These are phyloP conservation scores for Fallopia convolvulus DNA, from an alignment of 148 eudicot genomes.

Conservation along the genomic window DNA sequence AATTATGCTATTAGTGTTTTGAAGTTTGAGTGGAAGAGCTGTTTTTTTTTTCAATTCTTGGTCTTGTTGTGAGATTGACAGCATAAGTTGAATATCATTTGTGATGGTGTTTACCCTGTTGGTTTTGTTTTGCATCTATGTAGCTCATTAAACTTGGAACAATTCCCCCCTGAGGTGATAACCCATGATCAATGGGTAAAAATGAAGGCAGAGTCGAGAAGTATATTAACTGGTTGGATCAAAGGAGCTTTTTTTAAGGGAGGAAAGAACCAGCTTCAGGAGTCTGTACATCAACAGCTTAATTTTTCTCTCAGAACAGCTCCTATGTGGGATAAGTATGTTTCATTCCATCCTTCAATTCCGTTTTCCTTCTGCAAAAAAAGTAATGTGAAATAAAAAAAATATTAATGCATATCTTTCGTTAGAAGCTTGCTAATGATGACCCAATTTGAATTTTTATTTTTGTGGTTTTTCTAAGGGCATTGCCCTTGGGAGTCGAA, in stretches of 20 bases:
- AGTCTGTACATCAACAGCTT: constrained; percentile 56
- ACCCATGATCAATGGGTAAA: constrained; percentile 70
- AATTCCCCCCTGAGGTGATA: constrained; percentile 68
- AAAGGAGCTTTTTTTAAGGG: constrained; percentile 56
- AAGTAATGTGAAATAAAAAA: not conserved
- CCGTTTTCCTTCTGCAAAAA: not conserved
- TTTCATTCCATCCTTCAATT: constrained; percentile 4
- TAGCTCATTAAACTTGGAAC: constrained; percentile 44
- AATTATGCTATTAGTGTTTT: not conserved
- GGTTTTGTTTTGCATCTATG: constrained; percentile 17
- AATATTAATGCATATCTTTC: not conserved
- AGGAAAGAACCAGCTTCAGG: constrained; percentile 70
- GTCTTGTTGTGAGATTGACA: not conserved
- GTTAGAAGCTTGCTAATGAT: not conserved
- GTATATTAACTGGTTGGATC: constrained; percentile 63
- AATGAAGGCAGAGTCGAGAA: constrained; percentile 49
- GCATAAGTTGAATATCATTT: not conserved
- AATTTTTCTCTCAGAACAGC: constrained; percentile 59
- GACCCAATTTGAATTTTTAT: no score
- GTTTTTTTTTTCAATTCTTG: not conserved
- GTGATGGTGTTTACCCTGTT: not conserved
- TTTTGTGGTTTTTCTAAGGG: no score
- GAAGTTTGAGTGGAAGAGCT: not conserved
- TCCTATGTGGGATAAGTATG: constrained; percentile 90
- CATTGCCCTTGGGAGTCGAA: no score